phyloP scores from a whole-genome alignment of 257 asterid genomes.

The Gentiana straminea region DNA sequence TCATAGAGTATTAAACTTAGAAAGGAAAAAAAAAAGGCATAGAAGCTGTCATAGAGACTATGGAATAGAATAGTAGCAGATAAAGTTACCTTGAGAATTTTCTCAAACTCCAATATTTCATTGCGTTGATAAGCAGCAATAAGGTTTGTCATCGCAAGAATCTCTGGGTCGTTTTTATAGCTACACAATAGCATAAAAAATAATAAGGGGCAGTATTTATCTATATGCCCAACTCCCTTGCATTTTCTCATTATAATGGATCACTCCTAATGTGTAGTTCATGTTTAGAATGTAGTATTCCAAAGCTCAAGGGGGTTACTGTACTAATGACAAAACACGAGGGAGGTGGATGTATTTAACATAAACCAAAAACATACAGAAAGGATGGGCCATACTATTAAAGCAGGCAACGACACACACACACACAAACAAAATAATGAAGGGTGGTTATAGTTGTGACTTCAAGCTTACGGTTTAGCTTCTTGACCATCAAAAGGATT shows the following conservation, averaged over 20 bases:
- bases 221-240: no score
- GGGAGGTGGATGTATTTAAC: neutral
- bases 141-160: constrained; percentile 93
- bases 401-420: no score
- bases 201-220: no score
- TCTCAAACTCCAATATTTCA: constrained; percentile 93
- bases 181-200: constrained; percentile 19
- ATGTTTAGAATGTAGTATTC: no score
- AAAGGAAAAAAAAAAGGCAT: constrained; percentile 1
- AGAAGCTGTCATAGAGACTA: constrained; percentile 5
- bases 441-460: neutral
- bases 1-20: no score
- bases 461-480: constrained; percentile 83
- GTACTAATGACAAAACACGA: no score
- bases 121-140: constrained; percentile 95
- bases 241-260: no score
- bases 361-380: neutral
- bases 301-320: no score
- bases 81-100: constrained; percentile 69
- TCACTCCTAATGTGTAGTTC: no score
- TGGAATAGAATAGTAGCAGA: no score
- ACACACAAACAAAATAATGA: no score
- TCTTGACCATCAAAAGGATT: constrained; percentile 99
- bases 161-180: constrained; percentile 93
- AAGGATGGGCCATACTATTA: no score